phyloP scores from a whole-genome alignment of 345 rosid species.

The Rhodamnia rubescens region DNA sequence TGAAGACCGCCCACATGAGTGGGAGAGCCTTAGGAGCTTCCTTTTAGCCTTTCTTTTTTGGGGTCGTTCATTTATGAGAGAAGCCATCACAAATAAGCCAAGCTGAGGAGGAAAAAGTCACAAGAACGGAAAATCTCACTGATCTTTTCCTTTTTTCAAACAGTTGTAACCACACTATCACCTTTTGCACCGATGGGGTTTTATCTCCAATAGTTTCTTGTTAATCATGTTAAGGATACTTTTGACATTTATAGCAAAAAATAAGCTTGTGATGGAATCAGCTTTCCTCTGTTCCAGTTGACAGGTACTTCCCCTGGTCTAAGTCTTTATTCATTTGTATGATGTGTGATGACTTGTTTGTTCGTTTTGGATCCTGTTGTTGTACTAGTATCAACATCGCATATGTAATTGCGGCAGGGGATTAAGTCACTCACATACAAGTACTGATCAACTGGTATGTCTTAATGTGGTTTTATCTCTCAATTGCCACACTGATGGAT shows the following conservation, averaged over 20 bases:
- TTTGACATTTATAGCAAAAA: slow-evolving; percentile 4
- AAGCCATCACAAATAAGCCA: slow-evolving; percentile 48
- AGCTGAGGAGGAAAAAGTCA: slow-evolving; percentile 49
- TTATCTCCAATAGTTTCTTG: neutral
- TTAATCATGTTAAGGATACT: neutral
- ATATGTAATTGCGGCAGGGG: slow-evolving; percentile 1
- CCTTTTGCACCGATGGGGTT: slow-evolving; percentile 26
- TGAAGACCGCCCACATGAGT: slow-evolving; percentile 57
- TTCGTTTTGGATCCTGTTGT: neutral
- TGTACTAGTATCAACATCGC: neutral
- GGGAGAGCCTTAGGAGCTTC: slow-evolving; percentile 38
- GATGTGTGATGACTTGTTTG: neutral
- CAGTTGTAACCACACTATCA: slow-evolving; percentile 63
- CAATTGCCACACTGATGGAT: neutral
- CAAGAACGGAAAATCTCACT: slow-evolving; percentile 63
- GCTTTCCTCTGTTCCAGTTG: neutral
- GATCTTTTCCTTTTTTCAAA: slow-evolving; percentile 67
- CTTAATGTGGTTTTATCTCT: neutral
- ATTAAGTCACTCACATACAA: neutral
- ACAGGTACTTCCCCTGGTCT: neutral
- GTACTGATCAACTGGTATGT: neutral
- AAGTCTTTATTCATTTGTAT: neutral
- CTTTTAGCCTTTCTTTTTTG: slow-evolving; percentile 22
- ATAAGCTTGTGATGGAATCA: neutral
- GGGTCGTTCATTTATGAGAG: slow-evolving; percentile 21